phyloP scores from a whole-genome alignment of 129 eudicot species.

The Saussurea involucrata region DNA sequence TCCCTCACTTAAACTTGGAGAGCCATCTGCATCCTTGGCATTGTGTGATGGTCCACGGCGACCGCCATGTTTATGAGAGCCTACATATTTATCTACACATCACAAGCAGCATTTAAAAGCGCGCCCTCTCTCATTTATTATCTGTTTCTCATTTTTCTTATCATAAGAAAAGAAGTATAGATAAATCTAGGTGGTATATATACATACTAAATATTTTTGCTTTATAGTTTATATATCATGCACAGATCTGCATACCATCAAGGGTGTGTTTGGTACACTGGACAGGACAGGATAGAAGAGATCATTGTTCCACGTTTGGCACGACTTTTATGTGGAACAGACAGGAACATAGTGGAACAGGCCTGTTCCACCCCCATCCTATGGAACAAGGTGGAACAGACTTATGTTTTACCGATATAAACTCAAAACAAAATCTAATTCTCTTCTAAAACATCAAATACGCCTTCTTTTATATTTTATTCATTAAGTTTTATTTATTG shows the following conservation, averaged over 20 bases:
- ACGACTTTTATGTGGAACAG: too few relatives aligned
- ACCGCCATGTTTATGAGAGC: slow-evolving; percentile 61
- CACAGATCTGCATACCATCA: not conserved
- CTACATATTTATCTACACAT: slow-evolving; percentile 35
- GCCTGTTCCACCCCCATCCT: too few relatives aligned
- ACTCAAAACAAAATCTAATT: too few relatives aligned
- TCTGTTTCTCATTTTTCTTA: slow-evolving; percentile 11
- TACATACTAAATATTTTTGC: not conserved
- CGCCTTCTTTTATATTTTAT: too few relatives aligned
- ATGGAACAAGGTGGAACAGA: too few relatives aligned
- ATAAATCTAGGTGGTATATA: not conserved
- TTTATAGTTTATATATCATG: slow-evolving; percentile 12
- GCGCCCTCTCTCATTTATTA: not conserved
- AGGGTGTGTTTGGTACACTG: too few relatives aligned
- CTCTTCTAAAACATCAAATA: too few relatives aligned
- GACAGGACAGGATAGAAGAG: too few relatives aligned
- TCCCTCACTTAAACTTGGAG: slow-evolving; percentile 46
- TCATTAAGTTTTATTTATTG: too few relatives aligned
- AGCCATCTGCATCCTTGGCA: slow-evolving; percentile 57
- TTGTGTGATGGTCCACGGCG: slow-evolving; percentile 69
- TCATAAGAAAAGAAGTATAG: not conserved
- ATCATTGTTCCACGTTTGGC: too few relatives aligned
- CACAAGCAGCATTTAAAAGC: not conserved
- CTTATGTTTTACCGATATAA: too few relatives aligned
- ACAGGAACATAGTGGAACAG: too few relatives aligned